Conservation (phyloP, 352 stramenopile species). For the Globisporangium irregulare region DNA sequence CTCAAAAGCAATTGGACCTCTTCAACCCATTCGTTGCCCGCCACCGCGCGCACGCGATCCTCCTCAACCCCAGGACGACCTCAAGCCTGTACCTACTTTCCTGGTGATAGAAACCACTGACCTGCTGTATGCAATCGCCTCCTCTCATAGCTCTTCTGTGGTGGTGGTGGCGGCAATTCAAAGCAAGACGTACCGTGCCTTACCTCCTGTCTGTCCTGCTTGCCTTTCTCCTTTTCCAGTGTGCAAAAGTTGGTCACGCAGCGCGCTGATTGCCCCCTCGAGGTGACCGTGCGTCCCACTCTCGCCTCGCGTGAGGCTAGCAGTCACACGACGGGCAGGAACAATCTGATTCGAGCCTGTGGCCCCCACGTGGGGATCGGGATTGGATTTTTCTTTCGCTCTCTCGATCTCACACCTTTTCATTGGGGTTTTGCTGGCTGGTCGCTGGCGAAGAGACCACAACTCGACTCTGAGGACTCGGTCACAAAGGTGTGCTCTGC, state of each 20-base stretch:
- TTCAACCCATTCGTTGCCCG: background rate
- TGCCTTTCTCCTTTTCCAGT: background rate
- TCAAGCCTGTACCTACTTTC: background rate
- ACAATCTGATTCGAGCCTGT: background rate
- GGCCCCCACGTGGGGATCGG: background rate
- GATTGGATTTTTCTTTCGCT: constrained; percentile 1
- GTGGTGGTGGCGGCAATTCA: too few relatives aligned
- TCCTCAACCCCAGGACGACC: background rate
- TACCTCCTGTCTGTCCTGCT: background rate
- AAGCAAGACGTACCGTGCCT: background rate
- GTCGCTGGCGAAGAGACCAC: too few relatives aligned
- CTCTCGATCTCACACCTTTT: background rate
- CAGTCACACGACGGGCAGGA: background rate
- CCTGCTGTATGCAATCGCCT: background rate
- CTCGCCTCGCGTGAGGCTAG: background rate
- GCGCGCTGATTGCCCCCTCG: background rate
- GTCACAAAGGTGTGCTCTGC: background rate
- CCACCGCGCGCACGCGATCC: background rate
- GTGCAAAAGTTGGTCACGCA: constrained; percentile 4
- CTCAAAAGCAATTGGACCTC: background rate
- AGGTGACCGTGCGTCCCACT: background rate
- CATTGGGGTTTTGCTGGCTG: too few relatives aligned
- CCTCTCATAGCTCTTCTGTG: too few relatives aligned
- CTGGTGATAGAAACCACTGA: too few relatives aligned
- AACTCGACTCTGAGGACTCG: background rate